Conservation (phyloP, 2,329 filamentous ascomycete species). For the Neocucurbitaria cava region DNA sequence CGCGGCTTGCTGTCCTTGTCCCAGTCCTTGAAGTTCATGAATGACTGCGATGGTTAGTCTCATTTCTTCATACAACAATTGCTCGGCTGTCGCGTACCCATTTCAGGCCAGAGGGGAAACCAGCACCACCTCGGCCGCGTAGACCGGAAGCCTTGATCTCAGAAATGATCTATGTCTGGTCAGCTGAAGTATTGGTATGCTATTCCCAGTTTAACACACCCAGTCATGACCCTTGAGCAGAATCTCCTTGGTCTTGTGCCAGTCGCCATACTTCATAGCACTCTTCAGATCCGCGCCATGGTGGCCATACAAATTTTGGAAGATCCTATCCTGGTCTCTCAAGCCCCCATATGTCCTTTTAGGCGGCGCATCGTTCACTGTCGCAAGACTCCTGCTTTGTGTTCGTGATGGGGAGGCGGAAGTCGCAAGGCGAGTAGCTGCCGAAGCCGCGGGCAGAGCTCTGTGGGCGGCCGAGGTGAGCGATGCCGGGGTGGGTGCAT, state of each 20-base stretch:
- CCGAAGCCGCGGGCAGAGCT: constrained; percentile 49
- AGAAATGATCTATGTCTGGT: constrained; percentile 75
- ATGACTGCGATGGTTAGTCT: constrained; percentile 69
- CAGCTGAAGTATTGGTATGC: constrained; percentile 15
- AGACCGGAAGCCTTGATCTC: constrained; percentile 97
- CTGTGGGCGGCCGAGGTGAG: constrained; percentile 51
- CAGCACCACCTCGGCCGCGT: constrained; percentile 93
- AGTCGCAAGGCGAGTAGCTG: constrained; percentile 49
- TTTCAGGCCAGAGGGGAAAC: constrained; percentile 98
- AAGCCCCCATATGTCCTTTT: constrained; percentile 82
- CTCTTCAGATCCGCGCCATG: constrained; percentile 90
- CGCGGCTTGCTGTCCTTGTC: constrained; percentile 96
- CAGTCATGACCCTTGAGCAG: constrained; percentile 96
- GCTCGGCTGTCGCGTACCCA: constrained; percentile 69
- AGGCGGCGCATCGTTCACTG: constrained; percentile 59
- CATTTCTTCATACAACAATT: background rate
- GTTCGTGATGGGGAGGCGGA: constrained; percentile 51
- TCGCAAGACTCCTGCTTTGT: constrained; percentile 72
- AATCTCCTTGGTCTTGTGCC: constrained; percentile 99
- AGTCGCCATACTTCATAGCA: constrained; percentile 97
- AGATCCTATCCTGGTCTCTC: constrained; percentile 97
- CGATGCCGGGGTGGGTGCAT: constrained; percentile 48
- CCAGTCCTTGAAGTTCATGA: constrained; percentile 99
- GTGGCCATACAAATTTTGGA: constrained; percentile 97
- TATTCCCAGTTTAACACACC: constrained; percentile 54